A percentile compares a stretch with the other conserved stretches of the same genome.
phyloP scores from a whole-genome alignment of 345 rosid genomes.

The Bruguiera parviflora region DNA sequence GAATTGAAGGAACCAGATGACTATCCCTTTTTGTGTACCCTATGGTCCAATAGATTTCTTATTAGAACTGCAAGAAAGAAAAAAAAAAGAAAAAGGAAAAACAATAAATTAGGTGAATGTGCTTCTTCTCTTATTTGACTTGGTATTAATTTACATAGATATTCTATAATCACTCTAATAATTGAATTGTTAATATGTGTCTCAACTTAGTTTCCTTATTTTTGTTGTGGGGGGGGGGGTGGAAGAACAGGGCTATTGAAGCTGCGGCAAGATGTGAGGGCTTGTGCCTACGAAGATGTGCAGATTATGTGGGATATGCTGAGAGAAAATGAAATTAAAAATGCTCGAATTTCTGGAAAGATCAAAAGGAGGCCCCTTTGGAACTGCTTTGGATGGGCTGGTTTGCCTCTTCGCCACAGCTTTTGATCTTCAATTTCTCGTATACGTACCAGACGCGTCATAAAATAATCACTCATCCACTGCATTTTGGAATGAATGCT shows the following conservation, averaged over 20 bases:
- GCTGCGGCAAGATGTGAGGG: slow-evolving; percentile 41
- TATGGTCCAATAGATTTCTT: no score
- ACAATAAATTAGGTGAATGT: no score
- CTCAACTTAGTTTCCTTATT: not conserved
- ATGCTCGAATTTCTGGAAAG: slow-evolving; percentile 12
- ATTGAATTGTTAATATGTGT: not conserved
- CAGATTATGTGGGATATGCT: slow-evolving; percentile 55
- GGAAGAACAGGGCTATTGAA: slow-evolving; percentile 40
- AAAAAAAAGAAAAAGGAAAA: no score
- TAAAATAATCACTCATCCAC: not conserved
- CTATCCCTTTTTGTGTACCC: no score
- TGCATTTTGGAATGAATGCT: not conserved
- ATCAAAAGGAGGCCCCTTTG: slow-evolving; percentile 22
- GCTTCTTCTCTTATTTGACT: no score
- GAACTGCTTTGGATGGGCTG: slow-evolving; percentile 38
- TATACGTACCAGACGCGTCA: not conserved
- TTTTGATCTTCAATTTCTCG: slow-evolving; percentile 1
- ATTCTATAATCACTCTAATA: no score
- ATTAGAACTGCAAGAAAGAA: no score
- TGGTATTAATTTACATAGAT: no score
- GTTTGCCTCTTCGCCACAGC: slow-evolving; percentile 28
- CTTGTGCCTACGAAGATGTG: slow-evolving; percentile 45
- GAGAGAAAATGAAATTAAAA: slow-evolving; percentile 21
- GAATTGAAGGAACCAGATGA: no score
- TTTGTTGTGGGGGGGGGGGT: not conserved